phyloP scores from a whole-genome alignment of 2,329 filamentous ascomycete species.

The Coniochaeta sp. region DNA sequence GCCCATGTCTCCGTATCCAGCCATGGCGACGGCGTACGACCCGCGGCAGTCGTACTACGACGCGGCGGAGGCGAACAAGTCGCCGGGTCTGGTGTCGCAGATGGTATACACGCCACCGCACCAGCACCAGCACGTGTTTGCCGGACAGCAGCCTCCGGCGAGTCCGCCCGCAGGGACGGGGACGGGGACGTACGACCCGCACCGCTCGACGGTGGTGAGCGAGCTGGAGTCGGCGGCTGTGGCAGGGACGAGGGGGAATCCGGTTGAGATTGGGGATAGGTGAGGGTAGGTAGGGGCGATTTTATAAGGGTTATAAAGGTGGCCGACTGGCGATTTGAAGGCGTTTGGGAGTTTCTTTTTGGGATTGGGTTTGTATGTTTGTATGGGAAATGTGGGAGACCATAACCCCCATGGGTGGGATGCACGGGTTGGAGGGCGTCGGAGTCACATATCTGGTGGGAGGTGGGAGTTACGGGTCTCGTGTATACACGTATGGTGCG shows the following conservation, averaged over 20 bases:
- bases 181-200: background rate
- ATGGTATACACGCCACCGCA: background rate
- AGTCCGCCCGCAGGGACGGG: background rate
- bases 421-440: background rate
- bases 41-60: conserved; percentile 7
- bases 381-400: background rate
- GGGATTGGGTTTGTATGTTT: background rate
- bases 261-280: conserved; percentile 10
- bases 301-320: too few species aligned
- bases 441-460: background rate
- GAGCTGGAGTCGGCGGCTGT: conserved; percentile 3
- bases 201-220: background rate
- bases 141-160: background rate
- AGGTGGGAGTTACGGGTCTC: too few species aligned
- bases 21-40: conserved; percentile 5
- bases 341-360: background rate
- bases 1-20: conserved; percentile 4
- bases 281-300: too few species aligned
- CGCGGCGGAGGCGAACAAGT: background rate
- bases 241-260: conserved; percentile 6
- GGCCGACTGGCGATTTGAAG: too few species aligned
- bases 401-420: background rate
- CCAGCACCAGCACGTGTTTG: background rate
- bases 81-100: background rate
- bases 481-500: too few species aligned